A percentile compares a stretch with the other conserved stretches of the same genome.
These are phyloP conservation scores for Zopfia rhizophila DNA, from an alignment of 2,329 filamentous ascomycete genomes.

Conservation along the genomic window DNA sequence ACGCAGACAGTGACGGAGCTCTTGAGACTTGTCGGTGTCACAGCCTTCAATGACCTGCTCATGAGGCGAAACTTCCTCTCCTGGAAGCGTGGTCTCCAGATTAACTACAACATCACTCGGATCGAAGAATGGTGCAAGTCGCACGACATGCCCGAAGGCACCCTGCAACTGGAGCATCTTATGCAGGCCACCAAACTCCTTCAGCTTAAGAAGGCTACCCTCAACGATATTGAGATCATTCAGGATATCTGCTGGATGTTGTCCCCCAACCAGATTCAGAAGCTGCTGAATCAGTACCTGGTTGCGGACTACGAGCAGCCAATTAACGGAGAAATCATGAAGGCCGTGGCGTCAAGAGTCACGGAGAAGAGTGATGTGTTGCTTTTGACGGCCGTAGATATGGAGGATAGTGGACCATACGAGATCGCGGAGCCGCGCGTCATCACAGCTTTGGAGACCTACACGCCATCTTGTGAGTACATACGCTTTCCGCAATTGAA, in stretches of 20 bases:
- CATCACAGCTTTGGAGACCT: slow-evolving; percentile 96
- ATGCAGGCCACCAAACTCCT: slow-evolving; percentile 99
- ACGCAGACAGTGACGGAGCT: slow-evolving; percentile 96
- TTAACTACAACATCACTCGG: slow-evolving; percentile 99
- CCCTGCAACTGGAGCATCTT: slow-evolving; percentile 94
- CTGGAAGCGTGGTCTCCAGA: slow-evolving; percentile 98
- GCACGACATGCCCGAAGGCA: slow-evolving; percentile 99
- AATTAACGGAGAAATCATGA: slow-evolving; percentile 99
- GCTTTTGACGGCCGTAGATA: slow-evolving; percentile 92
- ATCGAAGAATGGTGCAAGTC: slow-evolving; percentile 99
- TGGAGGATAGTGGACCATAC: slow-evolving; percentile 98
- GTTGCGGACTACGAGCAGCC: slow-evolving; percentile 99
- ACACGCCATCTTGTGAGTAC: slow-evolving; percentile 92
- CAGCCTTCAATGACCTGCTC: slow-evolving; percentile 96
- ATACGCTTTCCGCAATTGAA: not conserved
- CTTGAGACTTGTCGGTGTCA: slow-evolving; percentile 91
- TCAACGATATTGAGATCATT: slow-evolving; percentile 99
- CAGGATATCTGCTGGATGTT: slow-evolving; percentile 99
- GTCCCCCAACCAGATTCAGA: slow-evolving; percentile 98
- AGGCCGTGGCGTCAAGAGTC: slow-evolving; percentile 94
- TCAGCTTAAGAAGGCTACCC: slow-evolving; percentile 97
- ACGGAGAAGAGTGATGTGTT: slow-evolving; percentile 99
- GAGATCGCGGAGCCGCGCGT: slow-evolving; percentile 97
- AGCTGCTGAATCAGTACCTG: slow-evolving; percentile 97
- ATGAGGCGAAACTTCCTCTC: slow-evolving; percentile 99